Conservation (phyloP, 2,329 filamentous ascomycete genomes). For the Botryosphaeria agaves region DNA sequence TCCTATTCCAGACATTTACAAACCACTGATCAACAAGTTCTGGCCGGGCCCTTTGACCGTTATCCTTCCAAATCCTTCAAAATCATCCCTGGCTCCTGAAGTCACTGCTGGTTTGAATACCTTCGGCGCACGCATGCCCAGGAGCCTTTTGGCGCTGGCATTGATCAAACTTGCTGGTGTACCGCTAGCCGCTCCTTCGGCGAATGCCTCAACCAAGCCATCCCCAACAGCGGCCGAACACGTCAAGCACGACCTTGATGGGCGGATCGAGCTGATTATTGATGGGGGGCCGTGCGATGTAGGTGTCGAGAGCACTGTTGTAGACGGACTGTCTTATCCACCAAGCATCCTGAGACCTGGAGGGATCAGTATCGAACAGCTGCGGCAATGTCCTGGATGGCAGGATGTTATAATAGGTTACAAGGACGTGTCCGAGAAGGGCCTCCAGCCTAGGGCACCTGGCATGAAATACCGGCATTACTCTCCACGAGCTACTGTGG, state of each 20-base stretch:
- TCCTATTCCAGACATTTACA: constrained; percentile 60
- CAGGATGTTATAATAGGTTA: constrained; percentile 62
- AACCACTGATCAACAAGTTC: constrained; percentile 59
- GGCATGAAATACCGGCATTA: constrained; percentile 99
- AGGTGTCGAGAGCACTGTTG: constrained; percentile 91
- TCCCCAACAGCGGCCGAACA: constrained; percentile 84
- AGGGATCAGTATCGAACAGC: constrained; percentile 66
- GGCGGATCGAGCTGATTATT: constrained; percentile 69
- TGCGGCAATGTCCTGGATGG: constrained; percentile 64
- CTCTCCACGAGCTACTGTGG: constrained; percentile 71
- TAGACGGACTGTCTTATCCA: constrained; percentile 70
- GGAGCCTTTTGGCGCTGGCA: constrained; percentile 65
- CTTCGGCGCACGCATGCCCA: constrained; percentile 83
- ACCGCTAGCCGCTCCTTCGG: constrained; percentile 80
- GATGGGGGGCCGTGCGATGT: constrained; percentile 78
- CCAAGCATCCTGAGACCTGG: constrained; percentile 75
- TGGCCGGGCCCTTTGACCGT: constrained; percentile 95
- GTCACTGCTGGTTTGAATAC: constrained; percentile 74
- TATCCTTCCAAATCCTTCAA: constrained; percentile 57
- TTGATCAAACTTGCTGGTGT: constrained; percentile 65
- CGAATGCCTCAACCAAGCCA: constrained; percentile 85
- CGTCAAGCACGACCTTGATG: constrained; percentile 68
- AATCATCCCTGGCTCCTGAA: constrained; percentile 63
- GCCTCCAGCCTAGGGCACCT: constrained; percentile 58
- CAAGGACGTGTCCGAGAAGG: constrained; percentile 53